Evolutionary conservation across 768 basidiomycete species (phyloP).

Genomic region (Tulasnella sp.): DNA sequence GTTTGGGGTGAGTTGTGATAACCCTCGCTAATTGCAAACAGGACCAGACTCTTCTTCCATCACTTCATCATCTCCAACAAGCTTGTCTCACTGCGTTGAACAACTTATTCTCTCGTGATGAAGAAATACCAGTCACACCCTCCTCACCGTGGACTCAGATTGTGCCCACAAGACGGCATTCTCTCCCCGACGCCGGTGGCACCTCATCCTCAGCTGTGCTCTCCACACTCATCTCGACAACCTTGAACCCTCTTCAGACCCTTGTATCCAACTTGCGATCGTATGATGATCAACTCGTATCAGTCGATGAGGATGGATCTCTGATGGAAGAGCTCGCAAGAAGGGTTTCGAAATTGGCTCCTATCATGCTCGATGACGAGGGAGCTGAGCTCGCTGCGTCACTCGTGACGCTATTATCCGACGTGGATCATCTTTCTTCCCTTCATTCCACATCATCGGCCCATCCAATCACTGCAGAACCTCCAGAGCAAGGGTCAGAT

Average conservation of each 20-base stretch:
- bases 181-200: conserved; percentile 19
- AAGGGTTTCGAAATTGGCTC: conserved; percentile 27
- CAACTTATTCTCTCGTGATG: conserved; percentile 36
- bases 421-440: conserved; percentile 53
- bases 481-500: conserved; percentile 22
- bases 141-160: conserved; percentile 41
- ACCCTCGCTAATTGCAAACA: too few species aligned
- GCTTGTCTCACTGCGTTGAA: conserved; percentile 64
- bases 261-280: conserved; percentile 50
- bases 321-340: not conserved
- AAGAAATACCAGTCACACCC: conserved; percentile 26
- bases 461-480: not conserved
- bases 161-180: conserved; percentile 46
- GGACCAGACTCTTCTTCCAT: conserved; percentile 26
- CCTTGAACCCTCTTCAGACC: conserved; percentile 37
- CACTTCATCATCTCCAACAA: conserved; percentile 58
- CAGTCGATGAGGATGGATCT: conserved; percentile 30
- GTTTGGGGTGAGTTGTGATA: too few species aligned
- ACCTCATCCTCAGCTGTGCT: conserved; percentile 26
- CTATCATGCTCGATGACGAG: conserved; percentile 30
- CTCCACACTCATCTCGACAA: conserved; percentile 22
- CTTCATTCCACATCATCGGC: conserved; percentile 15
- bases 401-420: conserved; percentile 53
- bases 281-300: conserved; percentile 24
- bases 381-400: conserved; percentile 48